Conservation (phyloP, 1,284 basidiomycete species). For the Puccinia horiana region DNA sequence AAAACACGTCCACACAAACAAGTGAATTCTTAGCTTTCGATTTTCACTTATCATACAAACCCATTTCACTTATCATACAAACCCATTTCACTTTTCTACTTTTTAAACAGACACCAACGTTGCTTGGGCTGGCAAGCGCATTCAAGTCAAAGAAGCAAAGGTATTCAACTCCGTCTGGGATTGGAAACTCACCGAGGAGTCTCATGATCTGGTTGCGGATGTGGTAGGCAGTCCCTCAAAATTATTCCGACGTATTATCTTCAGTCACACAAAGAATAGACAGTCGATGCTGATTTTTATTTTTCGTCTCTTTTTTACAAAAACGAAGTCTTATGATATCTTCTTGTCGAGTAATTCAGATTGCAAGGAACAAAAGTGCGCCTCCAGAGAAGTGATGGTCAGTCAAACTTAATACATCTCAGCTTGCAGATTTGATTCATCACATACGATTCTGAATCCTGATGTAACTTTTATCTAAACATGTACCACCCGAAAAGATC, state of each 20-base stretch:
- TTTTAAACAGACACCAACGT: conserved; percentile 23
- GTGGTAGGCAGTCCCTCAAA: neutral
- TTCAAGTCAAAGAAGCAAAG: neutral
- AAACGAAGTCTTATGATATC: neutral
- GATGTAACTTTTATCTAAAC: neutral
- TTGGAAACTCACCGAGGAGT: neutral
- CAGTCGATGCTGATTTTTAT: neutral
- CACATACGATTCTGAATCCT: too few relatives aligned
- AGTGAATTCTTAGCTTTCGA: neutral
- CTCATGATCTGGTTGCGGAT: neutral
- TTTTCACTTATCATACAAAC: neutral
- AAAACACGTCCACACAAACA: too few relatives aligned
- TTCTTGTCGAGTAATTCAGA: neutral
- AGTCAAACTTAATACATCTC: too few relatives aligned
- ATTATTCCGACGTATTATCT: too few relatives aligned
- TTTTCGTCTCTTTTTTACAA: neutral
- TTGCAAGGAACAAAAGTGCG: neutral
- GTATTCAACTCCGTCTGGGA: neutral
- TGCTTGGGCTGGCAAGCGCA: conserved; percentile 3
- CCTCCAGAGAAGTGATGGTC: conserved; percentile 14
- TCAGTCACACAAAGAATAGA: neutral
- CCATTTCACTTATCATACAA: too few relatives aligned
- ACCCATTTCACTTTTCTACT: too few relatives aligned
- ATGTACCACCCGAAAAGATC: neutral
- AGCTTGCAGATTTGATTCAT: too few relatives aligned